phyloP scores from a whole-genome alignment of 768 basidiomycete species.

The Tulasnella sp. region DNA sequence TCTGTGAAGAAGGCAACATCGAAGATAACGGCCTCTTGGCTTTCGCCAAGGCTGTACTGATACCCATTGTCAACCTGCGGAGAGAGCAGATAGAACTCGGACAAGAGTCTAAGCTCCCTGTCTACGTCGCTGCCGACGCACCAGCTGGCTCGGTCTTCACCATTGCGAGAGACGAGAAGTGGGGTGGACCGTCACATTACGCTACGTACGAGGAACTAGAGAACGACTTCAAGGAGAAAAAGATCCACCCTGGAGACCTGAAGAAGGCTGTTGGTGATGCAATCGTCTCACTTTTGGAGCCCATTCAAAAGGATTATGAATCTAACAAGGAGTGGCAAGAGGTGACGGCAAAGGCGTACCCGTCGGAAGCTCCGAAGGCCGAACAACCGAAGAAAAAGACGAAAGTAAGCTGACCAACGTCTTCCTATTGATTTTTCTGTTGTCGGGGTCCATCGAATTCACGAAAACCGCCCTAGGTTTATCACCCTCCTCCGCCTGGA shows the following conservation, averaged over 20 bases:
- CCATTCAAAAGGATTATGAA: conserved; percentile 74
- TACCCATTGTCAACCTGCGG: conserved; percentile 77
- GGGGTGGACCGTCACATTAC: conserved; percentile 70
- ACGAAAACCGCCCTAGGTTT: conserved; percentile 45
- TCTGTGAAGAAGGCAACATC: conserved; percentile 89
- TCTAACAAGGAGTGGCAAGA: conserved; percentile 75
- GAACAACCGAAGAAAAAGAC: conserved; percentile 39
- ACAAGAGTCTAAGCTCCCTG: conserved; percentile 46
- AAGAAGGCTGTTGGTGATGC: conserved; percentile 73
- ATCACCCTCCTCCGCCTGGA: conserved; percentile 78
- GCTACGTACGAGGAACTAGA: conserved; percentile 58
- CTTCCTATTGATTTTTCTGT: too few species aligned
- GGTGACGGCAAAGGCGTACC: conserved; percentile 77
- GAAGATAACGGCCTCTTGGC: conserved; percentile 84
- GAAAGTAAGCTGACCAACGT: conserved; percentile 47
- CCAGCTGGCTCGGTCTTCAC: conserved; percentile 80
- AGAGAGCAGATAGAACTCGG: conserved; percentile 50
- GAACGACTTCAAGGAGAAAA: conserved; percentile 67
- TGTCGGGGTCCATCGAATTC: background rate
- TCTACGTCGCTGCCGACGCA: conserved; percentile 58
- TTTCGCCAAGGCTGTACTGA: conserved; percentile 81
- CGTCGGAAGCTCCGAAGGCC: conserved; percentile 36
- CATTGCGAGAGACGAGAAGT: conserved; percentile 71
- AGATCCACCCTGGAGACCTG: conserved; percentile 84
- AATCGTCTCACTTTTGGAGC: conserved; percentile 69